Evolutionary conservation across 257 asterid genomes (phyloP).

Genomic region (Forsythia suspensa): DNA sequence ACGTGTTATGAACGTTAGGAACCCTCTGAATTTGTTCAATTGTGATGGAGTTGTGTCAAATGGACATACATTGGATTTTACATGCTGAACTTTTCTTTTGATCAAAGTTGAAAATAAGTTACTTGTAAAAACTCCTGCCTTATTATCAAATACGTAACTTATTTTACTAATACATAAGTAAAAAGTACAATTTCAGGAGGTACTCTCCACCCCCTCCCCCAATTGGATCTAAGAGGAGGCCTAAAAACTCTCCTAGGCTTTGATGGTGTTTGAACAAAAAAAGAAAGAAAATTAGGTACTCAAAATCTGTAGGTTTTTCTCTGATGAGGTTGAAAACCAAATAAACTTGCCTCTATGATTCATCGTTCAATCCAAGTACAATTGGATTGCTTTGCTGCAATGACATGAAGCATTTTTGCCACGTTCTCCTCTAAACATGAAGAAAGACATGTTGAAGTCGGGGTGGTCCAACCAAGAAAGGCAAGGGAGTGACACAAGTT

Average conservation of each 20-base stretch:
- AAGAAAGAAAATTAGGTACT: too few relatives aligned
- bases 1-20: not conserved
- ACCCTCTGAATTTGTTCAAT: not conserved
- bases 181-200: too few relatives aligned
- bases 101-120: too few relatives aligned
- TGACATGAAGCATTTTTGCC: not conserved
- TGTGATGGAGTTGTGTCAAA: not conserved
- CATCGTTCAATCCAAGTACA: not conserved
- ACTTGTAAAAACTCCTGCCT: too few relatives aligned
- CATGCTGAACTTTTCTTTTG: too few relatives aligned
- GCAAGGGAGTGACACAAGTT: constrained; percentile 4
- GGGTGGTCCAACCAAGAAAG: not conserved
- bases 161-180: too few relatives aligned
- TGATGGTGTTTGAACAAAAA: not conserved
- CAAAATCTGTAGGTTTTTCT: not conserved
- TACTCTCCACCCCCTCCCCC: too few relatives aligned
- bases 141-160: too few relatives aligned
- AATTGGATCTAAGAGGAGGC: too few relatives aligned
- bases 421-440: not conserved
- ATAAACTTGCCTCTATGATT: not conserved
- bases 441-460: not conserved
- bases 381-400: not conserved
- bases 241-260: not conserved
- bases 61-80: not conserved
- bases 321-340: not conserved